Percentiles rank a stretch among this genome's conserved stretches.
Evolutionary conservation across 441 rosid species (phyloP).

Genomic region (Euphorbia schlechtendalii): DNA sequence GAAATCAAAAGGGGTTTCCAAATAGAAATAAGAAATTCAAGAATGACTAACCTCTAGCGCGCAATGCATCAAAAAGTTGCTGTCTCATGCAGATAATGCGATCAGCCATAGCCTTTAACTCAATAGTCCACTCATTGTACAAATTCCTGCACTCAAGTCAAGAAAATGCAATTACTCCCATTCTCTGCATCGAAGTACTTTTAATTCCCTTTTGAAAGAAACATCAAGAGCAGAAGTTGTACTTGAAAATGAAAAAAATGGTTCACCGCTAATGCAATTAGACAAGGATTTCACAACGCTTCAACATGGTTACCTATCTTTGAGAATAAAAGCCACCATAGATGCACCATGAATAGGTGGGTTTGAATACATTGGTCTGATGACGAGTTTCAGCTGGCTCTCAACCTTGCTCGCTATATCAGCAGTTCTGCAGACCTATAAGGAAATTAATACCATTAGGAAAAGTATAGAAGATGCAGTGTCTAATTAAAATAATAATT

Average conservation of each 20-base stretch:
- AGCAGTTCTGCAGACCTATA: constrained; percentile 77
- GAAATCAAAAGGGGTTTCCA: no score
- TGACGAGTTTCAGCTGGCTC: constrained; percentile 82
- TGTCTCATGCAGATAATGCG: constrained; percentile 83
- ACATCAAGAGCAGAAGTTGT: background rate
- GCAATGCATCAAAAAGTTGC: constrained; percentile 65
- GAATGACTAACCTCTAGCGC: constrained; percentile 41
- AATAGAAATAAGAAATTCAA: no score
- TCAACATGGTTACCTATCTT: no score
- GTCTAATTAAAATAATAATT: no score
- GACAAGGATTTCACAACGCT: background rate
- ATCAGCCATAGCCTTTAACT: constrained; percentile 93
- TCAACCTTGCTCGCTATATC: constrained; percentile 81
- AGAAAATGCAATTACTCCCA: no score
- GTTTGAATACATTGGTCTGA: constrained; percentile 90
- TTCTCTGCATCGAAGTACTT: background rate
- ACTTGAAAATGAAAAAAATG: background rate
- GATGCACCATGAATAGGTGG: constrained; percentile 97
- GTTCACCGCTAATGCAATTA: no score
- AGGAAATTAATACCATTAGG: constrained; percentile 2
- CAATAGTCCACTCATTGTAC: constrained; percentile 82
- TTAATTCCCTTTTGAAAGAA: no score
- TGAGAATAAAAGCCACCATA: constrained; percentile 64
- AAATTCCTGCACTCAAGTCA: constrained; percentile 34
- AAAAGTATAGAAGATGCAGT: background rate